These are phyloP conservation scores for Serendipita sp. DNA, from an alignment of 1,284 basidiomycete genomes.

Conservation along the genomic window DNA sequence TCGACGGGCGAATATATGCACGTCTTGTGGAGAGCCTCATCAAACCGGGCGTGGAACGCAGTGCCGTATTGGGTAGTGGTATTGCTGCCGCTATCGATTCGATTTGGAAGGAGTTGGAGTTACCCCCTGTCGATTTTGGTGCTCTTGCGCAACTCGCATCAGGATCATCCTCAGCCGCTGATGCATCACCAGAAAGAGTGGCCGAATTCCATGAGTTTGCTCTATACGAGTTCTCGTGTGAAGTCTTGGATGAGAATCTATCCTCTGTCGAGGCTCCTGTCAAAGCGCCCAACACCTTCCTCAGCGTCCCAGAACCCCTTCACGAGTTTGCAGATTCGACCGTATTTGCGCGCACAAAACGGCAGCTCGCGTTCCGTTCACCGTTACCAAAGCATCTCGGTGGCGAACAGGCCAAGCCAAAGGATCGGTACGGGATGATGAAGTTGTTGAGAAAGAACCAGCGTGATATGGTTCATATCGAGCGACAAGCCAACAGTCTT, in stretches of 20 bases:
- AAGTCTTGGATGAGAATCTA: conserved; percentile 35
- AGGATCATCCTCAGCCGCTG: not conserved
- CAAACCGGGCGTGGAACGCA: not conserved
- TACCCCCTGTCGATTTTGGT: conserved; percentile 6
- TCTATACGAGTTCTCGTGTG: conserved; percentile 38
- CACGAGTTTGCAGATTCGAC: conserved; percentile 29
- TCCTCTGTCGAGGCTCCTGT: conserved; percentile 24
- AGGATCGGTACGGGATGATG: conserved; percentile 5
- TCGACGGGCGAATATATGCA: conserved; percentile 40
- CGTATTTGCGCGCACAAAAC: conserved; percentile 35
- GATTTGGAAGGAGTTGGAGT: conserved; percentile 7
- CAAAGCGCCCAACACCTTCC: conserved; percentile 16
- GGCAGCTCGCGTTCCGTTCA: conserved; percentile 37
- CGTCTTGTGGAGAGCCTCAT: conserved; percentile 25
- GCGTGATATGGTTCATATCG: conserved; percentile 38
- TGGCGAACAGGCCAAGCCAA: conserved; percentile 25
- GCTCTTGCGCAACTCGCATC: not conserved
- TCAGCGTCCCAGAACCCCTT: conserved; percentile 15
- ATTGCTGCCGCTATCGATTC: conserved; percentile 7
- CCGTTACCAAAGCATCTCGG: conserved; percentile 43
- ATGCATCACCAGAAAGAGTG: not conserved
- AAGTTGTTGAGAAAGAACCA: conserved; percentile 31
- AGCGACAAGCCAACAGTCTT: conserved; percentile 44
- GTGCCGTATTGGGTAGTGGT: conserved; percentile 5
- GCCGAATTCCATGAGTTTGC: not conserved